Base-by-base conservation (phyloP, 2,329 filamentous ascomycete species). In the Cyclaneusma minus region DNA sequence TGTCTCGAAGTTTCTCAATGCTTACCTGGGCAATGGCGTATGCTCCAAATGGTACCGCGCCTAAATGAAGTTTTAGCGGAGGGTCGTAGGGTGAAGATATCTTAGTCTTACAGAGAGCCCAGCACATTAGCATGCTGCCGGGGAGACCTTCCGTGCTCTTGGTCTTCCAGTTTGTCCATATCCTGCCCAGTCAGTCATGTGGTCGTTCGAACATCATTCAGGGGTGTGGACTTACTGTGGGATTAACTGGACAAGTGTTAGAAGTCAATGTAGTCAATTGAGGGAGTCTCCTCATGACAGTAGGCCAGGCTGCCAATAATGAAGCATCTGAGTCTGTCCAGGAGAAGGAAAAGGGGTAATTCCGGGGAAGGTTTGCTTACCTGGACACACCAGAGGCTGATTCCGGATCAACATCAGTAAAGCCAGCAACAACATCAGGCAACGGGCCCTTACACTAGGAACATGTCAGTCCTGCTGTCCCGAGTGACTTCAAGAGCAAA, bases 121-220 rank as follows among this genome's bases (percentile, higher is more conserved):
- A 76, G 1, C 74, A 45, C 34, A 74, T 64, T 54, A 74, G 62
- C 68, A 75, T 75, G 12, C 48, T 38, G 0, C 55, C 57, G 0
- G 69, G 69, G 3, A 75, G 48, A 3, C 70, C 70, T 20, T 73
- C 67, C 0, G 68, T 74, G 32, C 57, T 60, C 41, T 75, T 73
- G 8, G 51, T 58, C 12, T 56, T 54, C 59, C 64, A 74, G 42
- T 72, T 75, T 32, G 64, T 58, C 62, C 64, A 72, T 51, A 75
- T 71, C 34, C 34, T 37, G 12, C 10, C 15, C 16, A 13, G 8
- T 16, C n/a, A 6, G 16, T 19, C 11, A 22, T 10, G 12, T 11
- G 16, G 7, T 5, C 17, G 15, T 8, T 8, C 9, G 9, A 7
- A 7, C 8, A 10, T 6, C 10, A 5, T n/a, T n/a, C n/a, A n/a